Conservation (phyloP, 495 filamentous ascomycete species). For the Tuber melanosporum region DNA sequence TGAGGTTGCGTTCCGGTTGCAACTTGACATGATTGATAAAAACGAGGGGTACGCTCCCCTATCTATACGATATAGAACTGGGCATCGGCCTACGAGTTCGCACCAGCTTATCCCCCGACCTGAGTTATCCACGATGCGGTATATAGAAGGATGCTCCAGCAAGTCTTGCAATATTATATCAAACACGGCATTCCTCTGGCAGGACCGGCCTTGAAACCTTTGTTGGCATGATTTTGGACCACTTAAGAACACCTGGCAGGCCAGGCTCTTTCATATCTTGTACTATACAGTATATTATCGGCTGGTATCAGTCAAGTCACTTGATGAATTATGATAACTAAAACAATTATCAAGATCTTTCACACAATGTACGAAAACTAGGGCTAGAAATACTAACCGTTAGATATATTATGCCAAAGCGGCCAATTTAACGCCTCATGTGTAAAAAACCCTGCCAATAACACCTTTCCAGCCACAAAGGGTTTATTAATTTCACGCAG, state of each 20-base stretch:
- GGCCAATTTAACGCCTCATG: not conserved
- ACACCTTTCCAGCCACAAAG: too few relatives aligned
- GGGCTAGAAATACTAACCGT: not conserved
- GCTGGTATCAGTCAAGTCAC: not conserved
- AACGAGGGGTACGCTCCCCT: too few relatives aligned
- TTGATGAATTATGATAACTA: not conserved
- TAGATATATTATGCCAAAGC: not conserved
- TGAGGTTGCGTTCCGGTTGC: not conserved
- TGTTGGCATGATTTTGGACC: not conserved
- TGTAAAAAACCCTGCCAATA: not conserved
- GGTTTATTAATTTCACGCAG: not conserved
- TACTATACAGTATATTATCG: not conserved
- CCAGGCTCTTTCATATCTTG: not conserved
- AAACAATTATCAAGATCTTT: not conserved
- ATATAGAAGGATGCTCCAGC: too few relatives aligned
- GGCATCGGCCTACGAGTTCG: too few relatives aligned
- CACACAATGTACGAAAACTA: not conserved
- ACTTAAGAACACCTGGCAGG: not conserved
- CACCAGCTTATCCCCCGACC: too few relatives aligned
- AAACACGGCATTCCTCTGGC: not conserved
- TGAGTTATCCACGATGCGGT: too few relatives aligned
- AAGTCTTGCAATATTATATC: not conserved
- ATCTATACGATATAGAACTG: too few relatives aligned
- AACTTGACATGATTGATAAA: too few relatives aligned
- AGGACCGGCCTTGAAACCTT: not conserved